Evolutionary conservation across 371 early-diverging fungal species (phyloP).

Genomic region (Basidiobolus meristosporus): DNA sequence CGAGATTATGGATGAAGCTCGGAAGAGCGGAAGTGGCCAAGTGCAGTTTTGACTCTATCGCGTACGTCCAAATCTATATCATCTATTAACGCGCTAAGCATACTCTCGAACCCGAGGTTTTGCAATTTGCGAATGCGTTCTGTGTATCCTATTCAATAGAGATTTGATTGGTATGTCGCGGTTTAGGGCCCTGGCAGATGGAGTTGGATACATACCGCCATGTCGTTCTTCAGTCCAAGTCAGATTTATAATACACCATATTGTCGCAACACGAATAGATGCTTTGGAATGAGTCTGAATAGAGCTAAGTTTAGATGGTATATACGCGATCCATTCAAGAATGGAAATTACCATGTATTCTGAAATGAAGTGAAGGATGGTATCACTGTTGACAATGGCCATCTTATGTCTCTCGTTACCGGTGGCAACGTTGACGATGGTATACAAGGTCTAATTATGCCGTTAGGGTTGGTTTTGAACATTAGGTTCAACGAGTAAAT

Average conservation of each 20-base stretch:
- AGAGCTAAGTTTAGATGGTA: too few relatives aligned
- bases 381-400: slow-evolving; percentile 30
- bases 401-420: slow-evolving; percentile 44
- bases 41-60: not conserved
- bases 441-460: slow-evolving; percentile 30
- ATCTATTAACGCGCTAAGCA: not conserved
- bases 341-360: slow-evolving; percentile 24
- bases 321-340: not conserved
- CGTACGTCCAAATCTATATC: not conserved
- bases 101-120: not conserved
- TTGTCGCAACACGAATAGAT: slow-evolving; percentile 46
- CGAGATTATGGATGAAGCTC: too few relatives aligned
- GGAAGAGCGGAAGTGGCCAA: not conserved
- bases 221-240: slow-evolving; percentile 58
- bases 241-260: slow-evolving; percentile 70
- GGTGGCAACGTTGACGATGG: slow-evolving; percentile 53
- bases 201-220: too few relatives aligned
- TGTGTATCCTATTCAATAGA: not conserved
- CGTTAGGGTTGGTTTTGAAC: not conserved
- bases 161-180: too few relatives aligned
- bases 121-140: not conserved
- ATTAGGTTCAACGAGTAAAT: not conserved
- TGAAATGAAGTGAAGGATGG: slow-evolving; percentile 27
- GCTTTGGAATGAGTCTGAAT: slow-evolving; percentile 33
- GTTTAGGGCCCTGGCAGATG: too few relatives aligned